Base-by-base conservation (phyloP, 129 eudicot species). In the Flaveria bidentis region DNA sequence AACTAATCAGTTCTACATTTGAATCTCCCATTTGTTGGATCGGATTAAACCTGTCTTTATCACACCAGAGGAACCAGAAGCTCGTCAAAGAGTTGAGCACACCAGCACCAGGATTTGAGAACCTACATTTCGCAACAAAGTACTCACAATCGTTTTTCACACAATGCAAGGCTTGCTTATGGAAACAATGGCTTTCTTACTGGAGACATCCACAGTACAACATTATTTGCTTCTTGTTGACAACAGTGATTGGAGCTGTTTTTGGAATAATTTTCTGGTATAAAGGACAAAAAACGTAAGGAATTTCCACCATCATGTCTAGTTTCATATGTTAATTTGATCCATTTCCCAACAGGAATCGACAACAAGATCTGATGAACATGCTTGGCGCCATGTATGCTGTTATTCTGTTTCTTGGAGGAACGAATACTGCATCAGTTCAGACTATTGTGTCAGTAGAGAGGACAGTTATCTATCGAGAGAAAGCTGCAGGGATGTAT, bases 191-290 rank as follows among this genome's bases (percentile, higher is more conserved):
- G 30, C 57, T 49, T 67, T 91, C 97, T 6, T 91, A 91, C 78
- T 91, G 97, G 97, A 82, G 94, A 73, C 57, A 73, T 28, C 33
- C 77, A 0, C 67, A 66, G 0, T 57, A 73, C 33, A 73, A 66
- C 8, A 90, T 92, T 2, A 95, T 88, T 2, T 66, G 97, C 55
- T 86, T 85, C 10, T n/a, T 82, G 63, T 86, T 83, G 83, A 86
- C 95, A 10, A 56, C 82, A 3, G 49, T 79, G 71, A 79, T 88
- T 60, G 92, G 80, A 22, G 4, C 88, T 62, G 72, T 85, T 75
- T 87, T 91, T 52, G 97, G 97, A 15, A 63, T 88, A 7, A 76
- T 88, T 80, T 91, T 83, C 69, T 91, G 97, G 97, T 81, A 83
- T 64, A 87, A 88, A 8, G 97, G 97, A 42, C 23, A 79, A 1